Base-by-base conservation (phyloP, 768 basidiomycete species). In the Pleurotus sapidus region DNA sequence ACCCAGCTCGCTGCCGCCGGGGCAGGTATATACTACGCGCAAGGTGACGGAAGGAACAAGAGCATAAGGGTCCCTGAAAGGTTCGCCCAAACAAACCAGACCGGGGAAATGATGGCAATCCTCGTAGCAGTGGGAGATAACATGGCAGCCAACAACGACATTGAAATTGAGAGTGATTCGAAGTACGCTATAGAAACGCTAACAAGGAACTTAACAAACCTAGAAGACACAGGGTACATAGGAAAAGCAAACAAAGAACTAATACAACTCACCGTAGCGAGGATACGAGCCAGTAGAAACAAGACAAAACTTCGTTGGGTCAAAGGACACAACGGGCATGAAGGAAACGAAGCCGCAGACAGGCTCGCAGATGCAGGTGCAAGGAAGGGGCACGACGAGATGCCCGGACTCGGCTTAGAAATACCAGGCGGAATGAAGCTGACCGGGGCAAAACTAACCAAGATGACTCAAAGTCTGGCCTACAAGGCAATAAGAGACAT, bases 141-240 rank as follows among this genome's bases (percentile, higher is more conserved):
- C 11, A 46, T 56, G 51, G 42, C 43, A 8, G 34, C 45, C 5
- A 45, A 60, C 17, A 15, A 18, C 0, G 24, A 43, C 1, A 30
- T 30, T 2, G 27, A 30, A 8, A 30, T 30, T 1, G 27, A 30
- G 9, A 30, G 27, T 5, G 27, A 30, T 8, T 70, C 67, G 1
- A 43, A 56, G 49, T 57, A 67, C 23, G 57, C 55, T 1, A 60
- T 68, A 9, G 57, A 69, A 5, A 66, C 53, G 0, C 27, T 71
- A 0, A 71, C 65, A 0, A 59, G 55, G 24, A 37, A 67, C 42
- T 47, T 65, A 1, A 9, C 34, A 0, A 48, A 46, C 1, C 64
- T 65, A 62, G 70, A 74, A 42, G 64, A 74, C 40, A 9, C 14
- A 0, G 70, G 72, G 0, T 77, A 62, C 63, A 65, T 67, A 0